Conservation (phyloP, 495 filamentous ascomycete genomes). For the Aspergillus incahuasiensis region DNA sequence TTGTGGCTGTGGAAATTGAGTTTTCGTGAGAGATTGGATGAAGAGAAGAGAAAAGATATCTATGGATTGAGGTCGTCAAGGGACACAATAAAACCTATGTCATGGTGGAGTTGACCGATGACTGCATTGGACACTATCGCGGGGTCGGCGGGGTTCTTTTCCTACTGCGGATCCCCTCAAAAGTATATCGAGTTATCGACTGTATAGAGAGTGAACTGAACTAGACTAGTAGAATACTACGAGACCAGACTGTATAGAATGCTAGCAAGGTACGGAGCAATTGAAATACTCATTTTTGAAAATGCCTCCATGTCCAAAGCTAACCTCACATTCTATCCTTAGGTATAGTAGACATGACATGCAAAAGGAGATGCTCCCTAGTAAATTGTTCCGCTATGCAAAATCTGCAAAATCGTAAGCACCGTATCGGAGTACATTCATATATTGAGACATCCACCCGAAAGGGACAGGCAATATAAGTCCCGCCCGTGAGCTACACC, state of each 20-base stretch:
- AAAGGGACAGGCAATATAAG: background rate
- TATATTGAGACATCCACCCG: slow-evolving; percentile 12
- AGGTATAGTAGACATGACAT: background rate
- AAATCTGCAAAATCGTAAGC: slow-evolving; percentile 17
- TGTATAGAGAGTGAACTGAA: background rate
- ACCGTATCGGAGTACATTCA: slow-evolving; percentile 16
- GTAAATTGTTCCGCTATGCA: slow-evolving; percentile 25
- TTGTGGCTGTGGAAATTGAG: slow-evolving; percentile 20
- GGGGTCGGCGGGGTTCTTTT: slow-evolving; percentile 8
- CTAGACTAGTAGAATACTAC: background rate
- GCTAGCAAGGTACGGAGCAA: background rate
- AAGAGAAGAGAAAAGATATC: slow-evolving; percentile 11
- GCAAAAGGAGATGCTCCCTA: slow-evolving; percentile 2
- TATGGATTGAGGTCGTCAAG: background rate
- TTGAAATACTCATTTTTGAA: background rate
- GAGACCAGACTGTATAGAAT: background rate
- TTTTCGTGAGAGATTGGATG: background rate
- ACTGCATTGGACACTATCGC: slow-evolving; percentile 8
- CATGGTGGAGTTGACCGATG: slow-evolving; percentile 9
- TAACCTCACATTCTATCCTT: background rate
- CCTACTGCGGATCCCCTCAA: background rate
- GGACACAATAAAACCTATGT: background rate
- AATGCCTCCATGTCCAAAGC: background rate
- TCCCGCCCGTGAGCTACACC: background rate
- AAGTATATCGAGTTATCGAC: too few species aligned